Evolutionary conservation across 257 asterid genomes (phyloP).

Genomic region (Nicotiana tabacum): DNA sequence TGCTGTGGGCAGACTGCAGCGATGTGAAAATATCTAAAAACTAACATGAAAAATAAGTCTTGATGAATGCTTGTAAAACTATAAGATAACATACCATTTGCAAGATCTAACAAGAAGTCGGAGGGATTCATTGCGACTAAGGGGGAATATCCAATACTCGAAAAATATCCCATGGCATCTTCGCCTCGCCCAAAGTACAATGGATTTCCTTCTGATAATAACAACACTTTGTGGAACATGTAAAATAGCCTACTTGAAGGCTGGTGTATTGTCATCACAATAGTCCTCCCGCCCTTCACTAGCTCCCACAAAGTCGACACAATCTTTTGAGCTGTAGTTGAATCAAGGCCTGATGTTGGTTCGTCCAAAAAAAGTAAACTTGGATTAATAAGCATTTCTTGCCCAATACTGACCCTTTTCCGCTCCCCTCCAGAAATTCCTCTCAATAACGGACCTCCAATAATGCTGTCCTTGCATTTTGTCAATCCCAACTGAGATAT

Average conservation of each 20-base stretch:
- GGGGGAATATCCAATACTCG: constrained; percentile 49
- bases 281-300: constrained; percentile 57
- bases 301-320: constrained; percentile 59
- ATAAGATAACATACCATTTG: constrained; percentile 47
- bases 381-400: constrained; percentile 80
- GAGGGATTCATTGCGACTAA: constrained; percentile 73
- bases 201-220: constrained; percentile 66
- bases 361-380: constrained; percentile 69
- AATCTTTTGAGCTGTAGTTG: constrained; percentile 72
- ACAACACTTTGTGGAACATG: constrained; percentile 67
- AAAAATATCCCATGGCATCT: constrained; percentile 48
- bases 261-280: constrained; percentile 80
- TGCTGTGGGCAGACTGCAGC: background rate
- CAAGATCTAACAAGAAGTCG: constrained; percentile 77
- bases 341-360: constrained; percentile 83
- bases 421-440: constrained; percentile 85
- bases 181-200: constrained; percentile 59
- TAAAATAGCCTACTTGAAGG: constrained; percentile 76
- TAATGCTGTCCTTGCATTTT: constrained; percentile 43
- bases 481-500: constrained; percentile 51
- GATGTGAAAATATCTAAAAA: background rate
- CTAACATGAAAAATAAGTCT: background rate
- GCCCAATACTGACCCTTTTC: constrained; percentile 80
- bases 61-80: background rate
- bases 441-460: constrained; percentile 42